These are phyloP conservation scores for Tetradesmus lagerheimii DNA, from an alignment of 139 green algal species.

Conservation along the genomic window DNA sequence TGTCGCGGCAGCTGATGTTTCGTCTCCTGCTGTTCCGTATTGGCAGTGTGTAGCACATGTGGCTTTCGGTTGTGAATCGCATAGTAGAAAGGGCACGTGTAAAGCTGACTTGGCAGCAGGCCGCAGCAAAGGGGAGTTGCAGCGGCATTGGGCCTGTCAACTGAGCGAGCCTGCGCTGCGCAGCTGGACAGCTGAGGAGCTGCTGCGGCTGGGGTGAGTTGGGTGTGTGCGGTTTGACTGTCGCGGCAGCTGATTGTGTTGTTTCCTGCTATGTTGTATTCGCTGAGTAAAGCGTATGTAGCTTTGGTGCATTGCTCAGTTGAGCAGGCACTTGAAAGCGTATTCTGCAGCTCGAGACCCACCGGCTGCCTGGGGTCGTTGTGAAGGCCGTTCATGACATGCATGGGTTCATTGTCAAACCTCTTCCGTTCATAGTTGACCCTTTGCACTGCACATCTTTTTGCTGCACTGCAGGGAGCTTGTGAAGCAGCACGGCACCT, in stretches of 20 bases:
- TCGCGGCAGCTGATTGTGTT: too few relatives aligned
- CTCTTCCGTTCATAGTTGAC: too few relatives aligned
- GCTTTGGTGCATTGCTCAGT: too few relatives aligned
- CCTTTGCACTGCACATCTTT: background rate
- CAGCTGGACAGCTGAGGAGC: background rate
- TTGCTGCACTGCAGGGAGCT: background rate
- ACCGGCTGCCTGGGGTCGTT: background rate
- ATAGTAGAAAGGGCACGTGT: too few relatives aligned
- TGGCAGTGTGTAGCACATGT: background rate
- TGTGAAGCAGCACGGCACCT: conserved; percentile 15
- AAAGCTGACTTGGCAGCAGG: background rate
- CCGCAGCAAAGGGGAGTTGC: background rate
- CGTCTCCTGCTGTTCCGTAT: too few relatives aligned
- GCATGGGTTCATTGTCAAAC: too few relatives aligned
- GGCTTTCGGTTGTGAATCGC: background rate
- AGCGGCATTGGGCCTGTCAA: background rate
- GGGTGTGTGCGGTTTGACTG: too few relatives aligned
- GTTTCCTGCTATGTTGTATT: too few relatives aligned
- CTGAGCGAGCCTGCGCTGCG: background rate
- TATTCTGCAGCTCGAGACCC: background rate
- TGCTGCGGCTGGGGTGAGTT: background rate
- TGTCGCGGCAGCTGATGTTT: too few relatives aligned
- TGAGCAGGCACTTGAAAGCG: too few relatives aligned
- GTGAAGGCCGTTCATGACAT: conserved; percentile 21
- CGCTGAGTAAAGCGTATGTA: too few relatives aligned